Conservation (phyloP, 148 eudicot species). For the Camellia japonica region DNA sequence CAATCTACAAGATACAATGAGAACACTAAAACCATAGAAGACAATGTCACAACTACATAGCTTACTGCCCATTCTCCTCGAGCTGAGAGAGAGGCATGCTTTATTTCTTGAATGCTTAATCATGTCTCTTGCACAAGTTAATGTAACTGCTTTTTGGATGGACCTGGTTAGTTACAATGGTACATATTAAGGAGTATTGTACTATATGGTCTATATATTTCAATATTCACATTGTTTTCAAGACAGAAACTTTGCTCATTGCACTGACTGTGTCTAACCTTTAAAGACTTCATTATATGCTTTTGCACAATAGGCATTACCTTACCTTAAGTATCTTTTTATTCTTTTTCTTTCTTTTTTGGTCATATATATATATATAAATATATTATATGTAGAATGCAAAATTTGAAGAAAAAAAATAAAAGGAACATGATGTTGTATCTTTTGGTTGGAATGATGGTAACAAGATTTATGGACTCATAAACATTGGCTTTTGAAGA, state of each 20-base stretch:
- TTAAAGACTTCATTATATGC: background rate
- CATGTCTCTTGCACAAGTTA: background rate
- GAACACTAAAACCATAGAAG: background rate
- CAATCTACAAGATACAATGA: background rate
- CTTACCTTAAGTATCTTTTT: too few relatives aligned
- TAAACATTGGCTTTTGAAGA: background rate
- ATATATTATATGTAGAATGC: too few relatives aligned
- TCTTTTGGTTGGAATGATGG: background rate
- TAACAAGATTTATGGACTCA: background rate
- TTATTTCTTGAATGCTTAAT: background rate
- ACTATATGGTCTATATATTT: background rate
- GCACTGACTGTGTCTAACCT: background rate
- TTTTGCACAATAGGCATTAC: too few relatives aligned
- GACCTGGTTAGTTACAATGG: background rate
- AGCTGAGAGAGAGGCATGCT: background rate
- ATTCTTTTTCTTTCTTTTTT: too few relatives aligned
- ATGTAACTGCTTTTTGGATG: background rate
- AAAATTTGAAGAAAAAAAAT: too few relatives aligned
- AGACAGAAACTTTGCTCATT: background rate
- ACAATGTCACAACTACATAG: background rate
- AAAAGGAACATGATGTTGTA: too few relatives aligned
- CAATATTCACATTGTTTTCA: background rate
- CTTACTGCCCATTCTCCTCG: conserved; percentile 1
- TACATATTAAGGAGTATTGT: background rate
- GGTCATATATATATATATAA: too few relatives aligned